Evolutionary conservation across 805 yeast species (phyloP).

Genomic region (Cyberlindnera samutprakarnensis): DNA sequence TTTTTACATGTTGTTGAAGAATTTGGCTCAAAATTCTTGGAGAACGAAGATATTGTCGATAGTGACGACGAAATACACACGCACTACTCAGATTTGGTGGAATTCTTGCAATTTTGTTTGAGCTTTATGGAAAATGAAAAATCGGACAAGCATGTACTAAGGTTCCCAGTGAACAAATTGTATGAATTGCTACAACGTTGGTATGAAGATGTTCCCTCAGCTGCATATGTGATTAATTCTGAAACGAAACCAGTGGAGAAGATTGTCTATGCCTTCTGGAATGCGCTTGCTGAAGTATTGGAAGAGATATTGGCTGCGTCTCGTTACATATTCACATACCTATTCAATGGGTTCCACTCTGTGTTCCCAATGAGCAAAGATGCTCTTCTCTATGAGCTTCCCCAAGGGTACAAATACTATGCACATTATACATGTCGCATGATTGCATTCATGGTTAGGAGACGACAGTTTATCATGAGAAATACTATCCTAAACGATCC

Average conservation of each 20-base stretch:
- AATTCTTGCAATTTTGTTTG: conserved; percentile 5
- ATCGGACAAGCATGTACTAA: conserved; percentile 8
- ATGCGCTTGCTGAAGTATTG: conserved; percentile 9
- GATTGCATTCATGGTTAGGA: conserved; percentile 14
- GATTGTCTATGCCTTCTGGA: conserved; percentile 15
- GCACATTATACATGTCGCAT: conserved; percentile 17
- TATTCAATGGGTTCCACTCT: conserved; percentile 15
- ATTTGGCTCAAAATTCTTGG: conserved; percentile 13
- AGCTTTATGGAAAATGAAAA: conserved; percentile 6
- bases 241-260: conserved; percentile 6
- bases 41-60: conserved; percentile 4
- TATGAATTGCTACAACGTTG: conserved; percentile 11
- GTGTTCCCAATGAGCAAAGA: conserved; percentile 10
- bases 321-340: conserved; percentile 16
- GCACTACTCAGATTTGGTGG: conserved; percentile 5
- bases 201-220: conserved; percentile 13
- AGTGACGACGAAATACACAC: conserved; percentile 4
- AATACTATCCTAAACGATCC: conserved; percentile 16
- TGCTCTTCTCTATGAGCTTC: conserved; percentile 4
- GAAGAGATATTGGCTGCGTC: conserved; percentile 12
- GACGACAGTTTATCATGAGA: conserved; percentile 13
- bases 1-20: conserved; percentile 10
- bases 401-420: conserved; percentile 6
- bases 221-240: conserved; percentile 9
- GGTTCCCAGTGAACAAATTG: conserved; percentile 15